A percentile compares a stretch with the other conserved stretches of the same genome.
Conservation (phyloP, 331 rosid species). For the Pyracantha coccinea region DNA sequence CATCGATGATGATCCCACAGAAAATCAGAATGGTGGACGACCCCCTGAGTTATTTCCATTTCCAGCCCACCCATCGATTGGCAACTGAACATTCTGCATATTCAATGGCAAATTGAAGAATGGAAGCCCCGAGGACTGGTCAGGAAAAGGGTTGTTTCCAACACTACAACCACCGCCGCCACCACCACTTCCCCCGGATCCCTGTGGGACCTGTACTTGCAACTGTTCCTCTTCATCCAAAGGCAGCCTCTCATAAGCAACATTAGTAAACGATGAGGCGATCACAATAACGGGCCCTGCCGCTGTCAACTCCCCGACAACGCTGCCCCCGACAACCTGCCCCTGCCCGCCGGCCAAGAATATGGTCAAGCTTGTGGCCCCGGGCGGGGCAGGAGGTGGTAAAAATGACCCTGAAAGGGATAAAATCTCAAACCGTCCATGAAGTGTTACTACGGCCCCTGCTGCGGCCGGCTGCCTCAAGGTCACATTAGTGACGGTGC, state of each 20-base stretch:
- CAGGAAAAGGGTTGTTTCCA: slow-evolving; percentile 47
- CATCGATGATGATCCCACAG: background rate
- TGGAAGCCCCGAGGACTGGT: slow-evolving; percentile 66
- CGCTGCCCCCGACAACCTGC: slow-evolving; percentile 84
- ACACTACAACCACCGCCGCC: background rate
- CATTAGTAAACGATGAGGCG: slow-evolving; percentile 80
- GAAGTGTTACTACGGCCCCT: slow-evolving; percentile 65
- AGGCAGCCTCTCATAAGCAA: slow-evolving; percentile 79
- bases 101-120: slow-evolving; percentile 76
- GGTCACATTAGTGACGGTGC: slow-evolving; percentile 70
- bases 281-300: slow-evolving; percentile 82
- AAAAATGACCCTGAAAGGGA: slow-evolving; percentile 78
- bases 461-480: slow-evolving; percentile 62
- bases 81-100: slow-evolving; percentile 83
- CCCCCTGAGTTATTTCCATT: slow-evolving; percentile 21
- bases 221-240: slow-evolving; percentile 53
- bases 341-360: slow-evolving; percentile 84
- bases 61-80: slow-evolving; percentile 52
- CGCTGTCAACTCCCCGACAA: slow-evolving; percentile 77
- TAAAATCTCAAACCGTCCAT: slow-evolving; percentile 84
- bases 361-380: slow-evolving; percentile 67
- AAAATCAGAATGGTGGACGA: slow-evolving; percentile 42
- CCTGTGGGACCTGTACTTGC: slow-evolving; percentile 46
- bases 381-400: slow-evolving; percentile 94
- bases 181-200: slow-evolving; percentile 27